phyloP scores from a whole-genome alignment of 2,329 filamentous ascomycete genomes.

The Paradendryphiella salina region DNA sequence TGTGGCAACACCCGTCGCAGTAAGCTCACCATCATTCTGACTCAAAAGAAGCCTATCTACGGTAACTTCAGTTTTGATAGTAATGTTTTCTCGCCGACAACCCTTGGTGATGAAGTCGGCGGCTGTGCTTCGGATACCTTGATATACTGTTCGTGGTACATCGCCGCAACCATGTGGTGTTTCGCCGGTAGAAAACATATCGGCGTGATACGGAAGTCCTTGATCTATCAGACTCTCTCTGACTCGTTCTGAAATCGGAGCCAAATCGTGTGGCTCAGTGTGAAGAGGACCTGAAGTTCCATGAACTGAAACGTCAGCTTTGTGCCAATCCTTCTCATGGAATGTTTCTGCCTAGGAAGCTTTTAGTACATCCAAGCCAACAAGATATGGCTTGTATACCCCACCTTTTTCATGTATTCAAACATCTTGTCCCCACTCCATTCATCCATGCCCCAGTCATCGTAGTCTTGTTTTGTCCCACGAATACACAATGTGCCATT shows the following conservation, averaged over 20 bases:
- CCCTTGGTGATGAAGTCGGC: conserved; percentile 49
- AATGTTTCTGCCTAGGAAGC: conserved; percentile 57
- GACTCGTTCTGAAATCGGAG: conserved; percentile 61
- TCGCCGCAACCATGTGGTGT: conserved; percentile 40
- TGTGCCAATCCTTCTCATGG: conserved; percentile 61
- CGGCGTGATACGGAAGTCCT: conserved; percentile 59
- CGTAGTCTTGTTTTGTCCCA: conserved; percentile 55
- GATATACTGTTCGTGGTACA: conserved; percentile 37
- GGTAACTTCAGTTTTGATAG: conserved; percentile 37
- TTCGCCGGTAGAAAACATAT: conserved; percentile 61
- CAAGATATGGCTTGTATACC: background rate
- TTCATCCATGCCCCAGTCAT: conserved; percentile 60
- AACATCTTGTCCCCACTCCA: conserved; percentile 63
- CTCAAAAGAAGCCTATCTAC: conserved; percentile 54
- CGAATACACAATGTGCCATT: conserved; percentile 58
- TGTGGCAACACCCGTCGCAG: conserved; percentile 53
- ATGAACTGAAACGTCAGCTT: conserved; percentile 54
- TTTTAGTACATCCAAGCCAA: background rate
- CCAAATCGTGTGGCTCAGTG: conserved; percentile 61
- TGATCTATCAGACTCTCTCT: conserved; percentile 59
- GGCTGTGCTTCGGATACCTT: conserved; percentile 35
- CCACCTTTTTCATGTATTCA: conserved; percentile 58
- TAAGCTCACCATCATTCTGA: conserved; percentile 44
- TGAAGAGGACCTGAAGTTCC: conserved; percentile 55
- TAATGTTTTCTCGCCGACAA: conserved; percentile 44